Base-by-base conservation (phyloP, 2,329 filamentous ascomycete species). In the Botrytis porri region DNA sequence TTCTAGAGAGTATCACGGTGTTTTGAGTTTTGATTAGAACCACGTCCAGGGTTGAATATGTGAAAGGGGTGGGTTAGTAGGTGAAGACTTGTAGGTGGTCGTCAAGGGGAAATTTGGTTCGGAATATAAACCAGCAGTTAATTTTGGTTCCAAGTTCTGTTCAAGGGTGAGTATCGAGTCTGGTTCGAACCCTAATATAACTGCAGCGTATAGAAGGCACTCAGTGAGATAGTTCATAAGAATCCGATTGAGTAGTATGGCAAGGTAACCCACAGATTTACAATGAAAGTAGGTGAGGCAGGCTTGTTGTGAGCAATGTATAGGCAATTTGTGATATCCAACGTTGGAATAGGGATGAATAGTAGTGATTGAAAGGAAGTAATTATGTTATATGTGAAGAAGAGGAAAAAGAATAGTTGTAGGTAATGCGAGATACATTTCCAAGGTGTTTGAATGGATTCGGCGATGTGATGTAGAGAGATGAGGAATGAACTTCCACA, bases 401-500 rank as follows among this genome's bases (percentile, higher is more conserved):
- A 14, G n/a, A 32, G 18, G 18, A 43, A 32, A 25, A 67, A n/a
- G n/a, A 41, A 41, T 54, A 20, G 39, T 41, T 67, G 37, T 57
- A 67, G 65, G 65, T 67, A 57, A 67, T 12, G 65, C 35, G 16
- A 57, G 25, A 32, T 45, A 57, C 65, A 67, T 67, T 57, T 67
- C 65, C 64, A 39, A 67, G 10, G 65, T 65, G 29, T 57, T 29
- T 57, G 51, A 1, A 57, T 67, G 37, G 39, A 29, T 20, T 41
- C 39, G 18, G 4, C 16, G 35, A 57, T 25, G 35, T 41, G 18
- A 57, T 22, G 41, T 67, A 10, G 3, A 22, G 48, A 67, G 65
- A 51, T 67, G 25, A 67, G n/a, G 57, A 25, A 57, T 41, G 65
- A 57, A 12, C 16, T 14, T 20, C 54, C 48, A 5, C n/a, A 57